Base-by-base conservation (phyloP, 345 rosid genomes). In the Firmiana major region DNA sequence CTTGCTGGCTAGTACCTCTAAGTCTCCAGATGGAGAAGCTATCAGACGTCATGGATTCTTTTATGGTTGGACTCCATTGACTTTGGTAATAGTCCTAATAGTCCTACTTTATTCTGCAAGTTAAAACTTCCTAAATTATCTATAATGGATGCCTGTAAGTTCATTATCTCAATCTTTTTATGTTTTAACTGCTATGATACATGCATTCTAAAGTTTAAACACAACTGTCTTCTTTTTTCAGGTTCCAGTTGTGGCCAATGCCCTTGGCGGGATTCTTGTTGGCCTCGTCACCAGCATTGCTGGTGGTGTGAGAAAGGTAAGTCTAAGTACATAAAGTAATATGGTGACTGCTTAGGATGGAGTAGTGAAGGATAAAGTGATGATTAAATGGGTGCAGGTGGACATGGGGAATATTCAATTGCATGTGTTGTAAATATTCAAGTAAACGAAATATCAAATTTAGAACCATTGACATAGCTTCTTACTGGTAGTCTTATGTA, bases 301-400 rank as follows among this genome's bases (percentile, higher is more conserved):
- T 6, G 98, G 99, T 81, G 99, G 99, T 43, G 97, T 93, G 76
- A 88, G 94, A 84, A 96, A 96, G 99, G 99, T 89, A 87, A 74
- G 21, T 66, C 12, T 15, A 6, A 17, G 60, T 59, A 36, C 12
- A 34, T 51, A 15, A 59, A 58, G 42, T 21, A 22, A 13, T 11
- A 65, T 10, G 43, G 5, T 66, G n/a, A 42, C 28, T 42, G 42
- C 16, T 10, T 42, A 21, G 59, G 54, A 66, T 45, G 51, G 49
- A 45, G 74, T 28, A 31, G n/a, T 8, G 38, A 55, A 5, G 58
- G 5, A 2, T 53, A 53, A 19, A 26, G n/a, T 60, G 3, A 57
- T 36, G 28, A 63, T 46, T 17, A 17, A 22, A 55, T 22, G 21
- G 70, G n/a, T 43, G 42, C 53, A 31, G 31, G 43, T 51, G 8